Conservation (phyloP, 495 filamentous ascomycete genomes). For the Rhypophila decipiens region DNA sequence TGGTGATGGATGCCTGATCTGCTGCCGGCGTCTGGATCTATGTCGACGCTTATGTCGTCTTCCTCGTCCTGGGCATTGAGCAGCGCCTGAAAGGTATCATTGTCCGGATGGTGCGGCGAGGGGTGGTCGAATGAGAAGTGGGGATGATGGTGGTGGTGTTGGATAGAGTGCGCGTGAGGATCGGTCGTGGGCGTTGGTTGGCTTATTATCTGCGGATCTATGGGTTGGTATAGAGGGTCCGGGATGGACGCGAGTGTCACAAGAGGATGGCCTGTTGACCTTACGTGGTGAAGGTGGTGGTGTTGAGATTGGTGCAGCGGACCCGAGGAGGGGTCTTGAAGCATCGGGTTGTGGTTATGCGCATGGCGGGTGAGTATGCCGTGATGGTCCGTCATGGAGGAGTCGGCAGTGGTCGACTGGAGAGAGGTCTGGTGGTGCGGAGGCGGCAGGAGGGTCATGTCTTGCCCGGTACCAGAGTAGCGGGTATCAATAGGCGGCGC, state of each 20-base stretch:
- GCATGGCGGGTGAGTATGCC: slow-evolving; percentile 1
- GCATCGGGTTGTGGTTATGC: slow-evolving; percentile 1
- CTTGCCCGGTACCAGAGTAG: slow-evolving; percentile 28
- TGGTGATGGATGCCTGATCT: slow-evolving; percentile 10
- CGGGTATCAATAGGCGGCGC: slow-evolving; percentile 9
- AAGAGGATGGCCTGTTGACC: slow-evolving; percentile 14
- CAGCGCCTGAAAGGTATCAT: slow-evolving; percentile 37
- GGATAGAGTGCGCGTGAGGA: slow-evolving; percentile 10
- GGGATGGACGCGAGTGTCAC: slow-evolving; percentile 11
- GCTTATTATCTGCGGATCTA: slow-evolving; percentile 47
- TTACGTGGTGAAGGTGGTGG: slow-evolving; percentile 14
- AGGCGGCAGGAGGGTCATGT: slow-evolving; percentile 25
- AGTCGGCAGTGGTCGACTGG: slow-evolving; percentile 3
- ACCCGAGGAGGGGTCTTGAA: background rate
- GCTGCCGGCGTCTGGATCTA: background rate
- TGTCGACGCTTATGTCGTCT: slow-evolving; percentile 3
- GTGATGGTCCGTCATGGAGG: slow-evolving; percentile 10
- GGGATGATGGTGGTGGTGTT: slow-evolving; percentile 18
- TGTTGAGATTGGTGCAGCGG: slow-evolving; percentile 11
- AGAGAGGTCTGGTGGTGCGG: slow-evolving; percentile 12
- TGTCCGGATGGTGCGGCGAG: slow-evolving; percentile 17
- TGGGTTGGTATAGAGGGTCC: slow-evolving; percentile 34
- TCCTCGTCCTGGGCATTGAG: slow-evolving; percentile 28
- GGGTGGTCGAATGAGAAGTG: slow-evolving; percentile 15
- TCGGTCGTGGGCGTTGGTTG: slow-evolving; percentile 19